Conservation (phyloP, 768 basidiomycete species). For the Calvatia gigantea region DNA sequence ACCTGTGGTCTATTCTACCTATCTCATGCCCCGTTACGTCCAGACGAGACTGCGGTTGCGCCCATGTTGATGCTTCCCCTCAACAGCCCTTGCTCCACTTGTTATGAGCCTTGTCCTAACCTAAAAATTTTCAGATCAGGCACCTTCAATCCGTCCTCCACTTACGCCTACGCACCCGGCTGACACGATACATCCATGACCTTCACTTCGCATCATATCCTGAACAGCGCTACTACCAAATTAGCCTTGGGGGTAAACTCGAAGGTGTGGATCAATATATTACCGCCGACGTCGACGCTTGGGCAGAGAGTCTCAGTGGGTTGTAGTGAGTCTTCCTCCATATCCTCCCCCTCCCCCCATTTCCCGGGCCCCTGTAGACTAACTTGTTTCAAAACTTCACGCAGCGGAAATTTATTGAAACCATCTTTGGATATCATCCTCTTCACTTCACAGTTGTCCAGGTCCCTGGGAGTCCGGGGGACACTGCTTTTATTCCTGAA, state of each 20-base stretch:
- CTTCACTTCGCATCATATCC: constrained; percentile 81
- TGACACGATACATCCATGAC: constrained; percentile 90
- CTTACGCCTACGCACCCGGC: constrained; percentile 75
- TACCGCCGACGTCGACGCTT: constrained; percentile 88
- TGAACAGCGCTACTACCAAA: constrained; percentile 66
- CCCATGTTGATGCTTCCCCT: background rate
- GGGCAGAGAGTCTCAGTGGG: constrained; percentile 80
- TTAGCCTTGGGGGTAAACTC: constrained; percentile 26
- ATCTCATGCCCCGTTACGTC: too few relatives aligned
- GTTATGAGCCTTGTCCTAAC: background rate
- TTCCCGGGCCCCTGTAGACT: background rate
- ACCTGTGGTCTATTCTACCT: too few relatives aligned
- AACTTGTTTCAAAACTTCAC: background rate
- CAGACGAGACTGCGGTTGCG: too few relatives aligned
- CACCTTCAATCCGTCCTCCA: constrained; percentile 87
- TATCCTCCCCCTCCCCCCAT: background rate
- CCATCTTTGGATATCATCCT: constrained; percentile 87
- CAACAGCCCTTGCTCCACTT: background rate
- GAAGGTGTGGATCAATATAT: constrained; percentile 90
- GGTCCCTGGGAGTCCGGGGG: constrained; percentile 83
- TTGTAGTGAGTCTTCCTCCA: constrained; percentile 67
- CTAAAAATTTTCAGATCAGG: constrained; percentile 55
- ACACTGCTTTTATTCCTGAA: constrained; percentile 76
- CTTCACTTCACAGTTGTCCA: constrained; percentile 88
- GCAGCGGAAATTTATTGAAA: constrained; percentile 91